Base-by-base conservation (phyloP, 1,284 basidiomycete species). In the Ceratobasidium papillatum region DNA sequence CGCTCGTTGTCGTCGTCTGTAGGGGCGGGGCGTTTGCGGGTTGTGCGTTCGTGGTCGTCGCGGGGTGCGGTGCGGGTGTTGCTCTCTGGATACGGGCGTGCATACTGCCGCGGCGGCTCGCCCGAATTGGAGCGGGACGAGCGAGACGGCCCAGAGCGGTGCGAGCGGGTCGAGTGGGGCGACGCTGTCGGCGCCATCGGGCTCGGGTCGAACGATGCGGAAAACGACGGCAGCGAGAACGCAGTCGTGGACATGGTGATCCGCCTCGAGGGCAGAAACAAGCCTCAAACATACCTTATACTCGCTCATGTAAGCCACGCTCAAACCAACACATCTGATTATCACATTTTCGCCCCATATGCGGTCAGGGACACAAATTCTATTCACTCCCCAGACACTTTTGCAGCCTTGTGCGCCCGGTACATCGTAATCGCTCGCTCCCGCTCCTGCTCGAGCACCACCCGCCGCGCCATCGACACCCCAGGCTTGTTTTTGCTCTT, bases 71-170 rank as follows among this genome's bases (percentile, higher is more conserved):
- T 34, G 32, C 64, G 66, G 22, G 66, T 69, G 52, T 69, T 69
- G 66, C 66, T 69, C 36, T 69, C 66, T 51, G 66, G 66, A 14
- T 41, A 61, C 19, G 58, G 58, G 22, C 58, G 58, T 61, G 58
- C 27, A 61, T 52, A 66, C 17, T 36, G 66, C 2, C 51, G 66
- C 22, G 51, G 51, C 11, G 51, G 51, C 52, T 69, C 51, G 36
- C 66, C 27, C 22, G 32, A 38, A 34, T 58, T 43, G 9, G 51
- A 54, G 32, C 66, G 51, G 34, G 66, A 69, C 34, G 66, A 69
- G 38, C 52, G 66, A 12, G 51, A 32, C 19, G 34, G 51, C n/a
- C 38, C 66, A 4, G 49, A 38, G 34, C n/a, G 14, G 38, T 58
- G 32, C 11, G 66, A 54, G 25, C 51, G 66, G 19, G 51, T 1